Percentiles rank a stretch among this genome's conserved stretches.
Evolutionary conservation across 2,329 filamentous ascomycete genomes (phyloP).

Genomic region (Fusarium mexicanum): DNA sequence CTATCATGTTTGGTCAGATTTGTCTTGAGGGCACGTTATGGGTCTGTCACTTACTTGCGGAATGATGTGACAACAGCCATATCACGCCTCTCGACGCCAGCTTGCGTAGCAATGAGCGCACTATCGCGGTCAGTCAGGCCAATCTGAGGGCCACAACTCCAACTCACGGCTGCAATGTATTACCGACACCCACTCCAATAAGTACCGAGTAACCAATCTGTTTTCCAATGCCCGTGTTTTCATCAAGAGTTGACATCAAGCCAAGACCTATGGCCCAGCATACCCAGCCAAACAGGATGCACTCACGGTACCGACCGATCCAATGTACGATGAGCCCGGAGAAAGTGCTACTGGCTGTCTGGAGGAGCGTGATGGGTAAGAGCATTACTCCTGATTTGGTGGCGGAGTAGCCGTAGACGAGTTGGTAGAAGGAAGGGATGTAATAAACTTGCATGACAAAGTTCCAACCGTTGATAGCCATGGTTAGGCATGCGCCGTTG

Average conservation of each 20-base stretch:
- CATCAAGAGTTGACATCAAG: conserved; percentile 61
- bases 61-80: conserved; percentile 58
- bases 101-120: conserved; percentile 63
- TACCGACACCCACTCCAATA: conserved; percentile 62
- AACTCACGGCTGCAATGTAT: conserved; percentile 60
- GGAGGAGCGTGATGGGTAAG: conserved; percentile 55
- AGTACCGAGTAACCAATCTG: conserved; percentile 64
- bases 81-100: conserved; percentile 61
- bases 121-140: conserved; percentile 31
- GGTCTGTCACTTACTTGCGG: conserved; percentile 48
- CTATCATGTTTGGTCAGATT: conserved; percentile 27
- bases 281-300: conserved; percentile 63
- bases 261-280: conserved; percentile 63
- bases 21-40: background rate
- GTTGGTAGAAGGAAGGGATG: conserved; percentile 58
- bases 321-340: conserved; percentile 64
- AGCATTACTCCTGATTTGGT: conserved; percentile 55
- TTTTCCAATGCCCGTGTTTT: conserved; percentile 58
- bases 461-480: conserved; percentile 69
- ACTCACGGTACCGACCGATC: conserved; percentile 62
- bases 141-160: background rate
- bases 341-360: conserved; percentile 58
- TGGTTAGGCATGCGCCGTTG: conserved; percentile 64
- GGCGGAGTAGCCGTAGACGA: conserved; percentile 55
- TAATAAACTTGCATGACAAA: conserved; percentile 66